Evolutionary conservation across 2,329 filamentous ascomycete species (phyloP).

Genomic region (Shiraia sp.): DNA sequence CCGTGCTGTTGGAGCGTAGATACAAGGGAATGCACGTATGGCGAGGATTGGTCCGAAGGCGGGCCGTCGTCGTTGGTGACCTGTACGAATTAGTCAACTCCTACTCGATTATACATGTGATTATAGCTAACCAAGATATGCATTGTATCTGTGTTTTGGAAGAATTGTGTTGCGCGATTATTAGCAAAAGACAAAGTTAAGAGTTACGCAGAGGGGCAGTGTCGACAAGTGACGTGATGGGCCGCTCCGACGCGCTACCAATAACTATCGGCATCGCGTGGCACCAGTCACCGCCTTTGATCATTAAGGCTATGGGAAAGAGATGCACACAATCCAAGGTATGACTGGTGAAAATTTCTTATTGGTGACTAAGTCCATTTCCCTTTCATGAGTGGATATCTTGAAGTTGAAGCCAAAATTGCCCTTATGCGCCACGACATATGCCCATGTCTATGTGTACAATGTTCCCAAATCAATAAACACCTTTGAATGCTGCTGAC

Average conservation of each 20-base stretch:
- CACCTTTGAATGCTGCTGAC: no score
- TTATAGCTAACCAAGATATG: constrained; percentile 42
- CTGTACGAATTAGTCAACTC: constrained; percentile 28
- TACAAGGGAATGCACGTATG: constrained; percentile 54
- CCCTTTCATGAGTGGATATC: no score
- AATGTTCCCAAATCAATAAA: no score
- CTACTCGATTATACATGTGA: constrained; percentile 1
- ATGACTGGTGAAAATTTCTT: no score
- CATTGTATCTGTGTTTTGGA: constrained; percentile 25
- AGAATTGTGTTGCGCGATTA: no score
- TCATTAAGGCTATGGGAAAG: not conserved
- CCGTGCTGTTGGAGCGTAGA: constrained; percentile 62
- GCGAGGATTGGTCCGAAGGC: constrained; percentile 54
- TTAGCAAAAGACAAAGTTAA: constrained; percentile 1
- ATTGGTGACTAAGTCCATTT: no score
- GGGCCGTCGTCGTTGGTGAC: constrained; percentile 58
- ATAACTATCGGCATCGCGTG: constrained; percentile 22
- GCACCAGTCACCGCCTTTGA: constrained; percentile 16
- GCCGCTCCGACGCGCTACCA: constrained; percentile 28
- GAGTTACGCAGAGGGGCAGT: constrained; percentile 17
- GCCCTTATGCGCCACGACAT: no score
- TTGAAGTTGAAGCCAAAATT: no score
- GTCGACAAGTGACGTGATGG: constrained; percentile 20
- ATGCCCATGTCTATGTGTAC: no score
- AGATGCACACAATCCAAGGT: no score